A percentile compares a stretch with the other conserved stretches of the same genome.
These are phyloP conservation scores for Entoloma clypeatum DNA, from an alignment of 1,284 basidiomycete species.

Conservation along the genomic window DNA sequence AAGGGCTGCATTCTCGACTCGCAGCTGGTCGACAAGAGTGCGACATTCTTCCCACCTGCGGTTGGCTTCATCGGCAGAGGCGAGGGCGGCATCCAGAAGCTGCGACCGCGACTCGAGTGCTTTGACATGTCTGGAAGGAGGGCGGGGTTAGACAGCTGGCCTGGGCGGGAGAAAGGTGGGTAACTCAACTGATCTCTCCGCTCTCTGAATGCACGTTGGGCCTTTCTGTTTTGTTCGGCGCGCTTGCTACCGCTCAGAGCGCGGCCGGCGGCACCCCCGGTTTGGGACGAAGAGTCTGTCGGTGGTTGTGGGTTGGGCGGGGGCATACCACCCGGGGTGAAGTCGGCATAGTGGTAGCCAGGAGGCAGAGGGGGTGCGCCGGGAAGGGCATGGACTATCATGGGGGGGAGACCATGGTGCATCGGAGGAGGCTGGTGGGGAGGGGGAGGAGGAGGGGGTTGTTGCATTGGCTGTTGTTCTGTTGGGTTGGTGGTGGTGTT, in stretches of 20 bases:
- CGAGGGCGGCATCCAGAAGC: constrained; percentile 75
- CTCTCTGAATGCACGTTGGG: constrained; percentile 80
- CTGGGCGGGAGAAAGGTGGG: constrained; percentile 5
- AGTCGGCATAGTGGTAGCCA: constrained; percentile 47
- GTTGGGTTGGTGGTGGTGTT: constrained; percentile 20
- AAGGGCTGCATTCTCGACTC: constrained; percentile 71
- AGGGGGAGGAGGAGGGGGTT: constrained; percentile 23
- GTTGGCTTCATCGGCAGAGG: constrained; percentile 80
- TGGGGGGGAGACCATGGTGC: constrained; percentile 51
- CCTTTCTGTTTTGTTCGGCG: constrained; percentile 84
- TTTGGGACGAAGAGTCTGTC: constrained; percentile 28
- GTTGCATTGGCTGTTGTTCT: constrained; percentile 25
- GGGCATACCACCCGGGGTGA: constrained; percentile 50
- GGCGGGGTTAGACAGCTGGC: constrained; percentile 6
- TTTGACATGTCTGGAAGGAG: constrained; percentile 65
- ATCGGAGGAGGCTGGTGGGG: constrained; percentile 31
- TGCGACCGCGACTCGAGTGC: constrained; percentile 78
- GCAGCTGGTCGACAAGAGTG: constrained; percentile 73
- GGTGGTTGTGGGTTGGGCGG: constrained; percentile 32
- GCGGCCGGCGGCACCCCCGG: constrained; percentile 37
- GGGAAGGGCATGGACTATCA: constrained; percentile 39
- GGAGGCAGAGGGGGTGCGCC: constrained; percentile 32
- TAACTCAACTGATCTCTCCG: constrained; percentile 67
- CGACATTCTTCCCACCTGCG: constrained; percentile 83
- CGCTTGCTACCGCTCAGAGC: constrained; percentile 73